Evolutionary conservation across 805 yeast genomes (phyloP), one percentile per base, ranked within the genome.

Genomic region (Isabelozyma heimii): DNA sequence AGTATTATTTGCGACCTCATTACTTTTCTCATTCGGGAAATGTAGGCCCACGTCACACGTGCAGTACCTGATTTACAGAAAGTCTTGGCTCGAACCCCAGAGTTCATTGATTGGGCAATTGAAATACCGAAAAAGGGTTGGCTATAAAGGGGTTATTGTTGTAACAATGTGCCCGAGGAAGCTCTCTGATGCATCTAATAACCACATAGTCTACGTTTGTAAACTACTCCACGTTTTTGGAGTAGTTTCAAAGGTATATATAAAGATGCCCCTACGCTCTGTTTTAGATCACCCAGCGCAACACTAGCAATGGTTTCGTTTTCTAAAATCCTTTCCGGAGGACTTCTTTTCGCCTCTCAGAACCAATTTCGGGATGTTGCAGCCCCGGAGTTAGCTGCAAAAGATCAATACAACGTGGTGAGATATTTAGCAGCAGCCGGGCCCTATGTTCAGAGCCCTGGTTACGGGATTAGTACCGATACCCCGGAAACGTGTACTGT

Each of bases 371-470:
- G 60, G 46, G 63, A 59, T 49, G 56, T 69, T 50, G 72, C 69
- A 8, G 47, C 62, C 6, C 72, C 72, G 1, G 62, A 69, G 43
- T 71, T 65, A 52, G 71, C 69, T 15, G 59, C 72, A 8, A 55
- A 56, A 17, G 71, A 67, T 10, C 77, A 78, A 45, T 71, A 67
- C 60, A 81, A 76, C 46, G 57, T 79, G 10, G 65, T 80, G 38
- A 71, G 74, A 49, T 80, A 65, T 51, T 62, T 80, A 47, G 84
- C 79, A n/a, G 80, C 81, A 17, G 56, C 75, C 4, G 84, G 79
- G 0, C 86, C 87, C 7, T 81, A 77, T 52, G 67, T 77, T 30
- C 70, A 73, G 45, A 71, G 69, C 44, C 67, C 71, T 2, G 84
- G 84, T 2, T 79, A 61, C 55, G 85, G 85, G 3, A 71, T 82